phyloP scores from a whole-genome alignment of 495 filamentous ascomycete genomes.

The Melanomma pulvis-pyrius region DNA sequence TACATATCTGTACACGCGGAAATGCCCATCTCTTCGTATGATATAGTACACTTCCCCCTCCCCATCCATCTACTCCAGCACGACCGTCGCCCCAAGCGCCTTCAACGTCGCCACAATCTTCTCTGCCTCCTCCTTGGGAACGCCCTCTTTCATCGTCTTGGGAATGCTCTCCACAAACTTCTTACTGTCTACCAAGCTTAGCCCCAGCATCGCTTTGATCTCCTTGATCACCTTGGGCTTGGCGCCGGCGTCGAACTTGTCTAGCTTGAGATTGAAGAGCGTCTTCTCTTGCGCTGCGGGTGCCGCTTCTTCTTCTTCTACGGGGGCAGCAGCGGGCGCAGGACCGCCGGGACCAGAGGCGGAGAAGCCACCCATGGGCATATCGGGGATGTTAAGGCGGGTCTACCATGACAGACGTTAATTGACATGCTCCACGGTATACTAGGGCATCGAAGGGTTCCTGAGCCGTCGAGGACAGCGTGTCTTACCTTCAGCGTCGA shows the following conservation, averaged over 20 bases:
- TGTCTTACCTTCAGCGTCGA: conserved; percentile 77
- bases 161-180: conserved; percentile 98
- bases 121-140: conserved; percentile 97
- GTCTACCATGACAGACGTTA: conserved; percentile 69
- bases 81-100: conserved; percentile 82
- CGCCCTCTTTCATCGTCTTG: conserved; percentile 97
- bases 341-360: conserved; percentile 59
- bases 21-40: background rate
- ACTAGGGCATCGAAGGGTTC: background rate
- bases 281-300: conserved; percentile 91
- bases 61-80: conserved; percentile 71
- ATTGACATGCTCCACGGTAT: conserved; percentile 4
- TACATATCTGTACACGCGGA: conserved; percentile 30
- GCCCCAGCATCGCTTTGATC: conserved; percentile 90
- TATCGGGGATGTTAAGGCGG: conserved; percentile 95
- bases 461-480: background rate
- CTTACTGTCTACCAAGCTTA: conserved; percentile 98
- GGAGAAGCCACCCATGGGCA: conserved; percentile 87
- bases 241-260: conserved; percentile 78
- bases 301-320: conserved; percentile 80
- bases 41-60: conserved; percentile 9
- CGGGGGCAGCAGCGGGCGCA: conserved; percentile 63
- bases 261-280: conserved; percentile 91
- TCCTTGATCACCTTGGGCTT: conserved; percentile 99
- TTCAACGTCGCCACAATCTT: conserved; percentile 96